A percentile compares a stretch with the other conserved stretches of the same genome.
These are phyloP conservation scores for Pythium dissimile DNA, from an alignment of 352 stramenopile genomes.

Conservation along the genomic window DNA sequence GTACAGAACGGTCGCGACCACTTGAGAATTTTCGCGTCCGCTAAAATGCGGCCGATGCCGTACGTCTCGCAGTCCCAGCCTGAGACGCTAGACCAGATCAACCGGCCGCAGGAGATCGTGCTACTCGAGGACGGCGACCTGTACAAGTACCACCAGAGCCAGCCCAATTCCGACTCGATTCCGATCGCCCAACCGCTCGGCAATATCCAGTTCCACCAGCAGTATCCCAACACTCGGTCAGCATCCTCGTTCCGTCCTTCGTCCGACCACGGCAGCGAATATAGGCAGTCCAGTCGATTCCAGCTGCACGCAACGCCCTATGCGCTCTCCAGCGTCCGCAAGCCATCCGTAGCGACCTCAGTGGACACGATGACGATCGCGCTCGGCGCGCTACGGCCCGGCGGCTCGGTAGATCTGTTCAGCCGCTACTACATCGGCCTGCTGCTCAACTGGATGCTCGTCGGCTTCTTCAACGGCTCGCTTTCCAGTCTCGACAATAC, in stretches of 20 bases:
- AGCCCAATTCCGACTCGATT: neutral
- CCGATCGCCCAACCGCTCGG: neutral
- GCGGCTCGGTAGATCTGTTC: neutral
- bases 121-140: constrained; percentile 12
- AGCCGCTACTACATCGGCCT: constrained; percentile 5
- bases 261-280: neutral
- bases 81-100: too few species aligned
- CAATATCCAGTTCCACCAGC: neutral
- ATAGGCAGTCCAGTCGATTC: neutral
- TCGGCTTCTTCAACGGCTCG: constrained; percentile 24
- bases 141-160: constrained; percentile 5
- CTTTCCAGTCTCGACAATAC: constrained; percentile 8
- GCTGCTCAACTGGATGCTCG: constrained; percentile 20
- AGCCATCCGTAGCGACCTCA: neutral
- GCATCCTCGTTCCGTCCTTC: too few species aligned
- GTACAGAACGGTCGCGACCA: too few species aligned
- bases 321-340: neutral
- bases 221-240: neutral
- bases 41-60: too few species aligned
- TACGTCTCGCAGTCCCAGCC: too few species aligned
- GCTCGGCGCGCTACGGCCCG: neutral
- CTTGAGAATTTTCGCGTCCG: too few species aligned
- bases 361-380: neutral
- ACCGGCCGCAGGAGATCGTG: constrained; percentile 11
- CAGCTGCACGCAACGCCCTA: neutral